Evolutionary conservation across 768 basidiomycete species (phyloP), one percentile per base, ranked within the genome.

Genomic region (Boletus coccyginus): DNA sequence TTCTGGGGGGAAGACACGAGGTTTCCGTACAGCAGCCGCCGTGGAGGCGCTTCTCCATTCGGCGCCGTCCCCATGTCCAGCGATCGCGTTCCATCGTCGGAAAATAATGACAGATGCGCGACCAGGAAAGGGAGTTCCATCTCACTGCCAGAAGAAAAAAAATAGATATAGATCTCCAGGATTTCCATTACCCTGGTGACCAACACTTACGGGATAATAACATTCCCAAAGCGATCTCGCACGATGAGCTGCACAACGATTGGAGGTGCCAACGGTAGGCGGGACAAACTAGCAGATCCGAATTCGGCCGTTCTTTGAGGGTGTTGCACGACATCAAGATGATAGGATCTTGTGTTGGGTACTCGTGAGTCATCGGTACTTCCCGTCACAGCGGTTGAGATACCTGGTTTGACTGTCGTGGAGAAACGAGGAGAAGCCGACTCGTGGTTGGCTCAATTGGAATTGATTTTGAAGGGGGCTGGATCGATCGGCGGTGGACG

Each of bases 81-180:
- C 19, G 83, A 69, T 27, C 77, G 78, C 46, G 73, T 63, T 16
- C 90, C 92, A 58, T 92, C 87, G 24, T 78, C 86, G 31, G 84
- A 83, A 67, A 81, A 85, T 33, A 96, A 72, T 5, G 90, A 87
- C 50, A 94, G 74, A 65, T 93, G 88, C 32, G 92, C 90, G 59
- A 95, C 80, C 43, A 97, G 80, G 72, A 94, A 97, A 6, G 92
- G 92, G 42, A 94, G 77, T 64, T 95, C 94, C 62, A 82, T 78
- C 70, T 93, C 88, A 44, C 94, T 95, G 67, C n/a, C 57, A 51
- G 32, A 40, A 55, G 51, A 60, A 50, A 60, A 57, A 66, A 57
- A 60, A 46, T 53, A 19, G 32, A 62, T 33, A 62, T 60, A 55
- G 36, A 53, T 63, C 56, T 66, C 68, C 65, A 63, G 54, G 55